These are phyloP conservation scores for Aeschynomene evenia DNA, from an alignment of 306 rosid genomes.

Conservation along the genomic window DNA sequence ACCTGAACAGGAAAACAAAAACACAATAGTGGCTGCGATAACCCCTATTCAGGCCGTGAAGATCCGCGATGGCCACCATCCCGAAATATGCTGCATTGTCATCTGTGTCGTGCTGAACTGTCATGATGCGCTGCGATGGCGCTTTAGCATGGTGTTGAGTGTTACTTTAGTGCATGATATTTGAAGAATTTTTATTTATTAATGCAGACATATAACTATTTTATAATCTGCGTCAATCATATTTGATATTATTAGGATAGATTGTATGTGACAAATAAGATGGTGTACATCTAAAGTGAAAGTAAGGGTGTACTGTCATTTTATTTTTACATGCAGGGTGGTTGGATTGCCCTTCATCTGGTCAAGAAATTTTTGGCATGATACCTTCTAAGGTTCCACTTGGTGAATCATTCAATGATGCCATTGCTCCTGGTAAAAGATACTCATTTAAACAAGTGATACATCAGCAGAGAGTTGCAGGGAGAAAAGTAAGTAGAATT, in stretches of 20 bases:
- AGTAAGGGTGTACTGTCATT: not conserved
- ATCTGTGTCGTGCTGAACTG: too few species aligned
- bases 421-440: slow-evolving; percentile 89
- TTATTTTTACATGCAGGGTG: slow-evolving; percentile 65
- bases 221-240: slow-evolving; percentile 6
- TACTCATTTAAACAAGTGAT: slow-evolving; percentile 98
- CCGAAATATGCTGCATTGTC: too few species aligned
- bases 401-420: slow-evolving; percentile 77
- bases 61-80: too few species aligned
- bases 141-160: not conserved
- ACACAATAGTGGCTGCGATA: too few species aligned
- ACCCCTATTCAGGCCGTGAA: too few species aligned
- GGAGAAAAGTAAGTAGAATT: slow-evolving; percentile 70
- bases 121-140: too few species aligned
- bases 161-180: not conserved
- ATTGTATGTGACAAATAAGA: slow-evolving; percentile 7
- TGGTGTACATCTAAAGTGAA: slow-evolving; percentile 4
- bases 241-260: slow-evolving; percentile 21
- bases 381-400: slow-evolving; percentile 99
- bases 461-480: slow-evolving; percentile 89
- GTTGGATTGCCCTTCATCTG: slow-evolving; percentile 90
- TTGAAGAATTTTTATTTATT: not conserved
- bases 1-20: too few species aligned
- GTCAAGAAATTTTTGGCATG: slow-evolving; percentile 76
- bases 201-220: slow-evolving; percentile 9